A percentile compares a stretch with the other conserved stretches of the same genome.
phyloP scores from a whole-genome alignment of 768 basidiomycete species.

The Naganishia vishniacii region DNA sequence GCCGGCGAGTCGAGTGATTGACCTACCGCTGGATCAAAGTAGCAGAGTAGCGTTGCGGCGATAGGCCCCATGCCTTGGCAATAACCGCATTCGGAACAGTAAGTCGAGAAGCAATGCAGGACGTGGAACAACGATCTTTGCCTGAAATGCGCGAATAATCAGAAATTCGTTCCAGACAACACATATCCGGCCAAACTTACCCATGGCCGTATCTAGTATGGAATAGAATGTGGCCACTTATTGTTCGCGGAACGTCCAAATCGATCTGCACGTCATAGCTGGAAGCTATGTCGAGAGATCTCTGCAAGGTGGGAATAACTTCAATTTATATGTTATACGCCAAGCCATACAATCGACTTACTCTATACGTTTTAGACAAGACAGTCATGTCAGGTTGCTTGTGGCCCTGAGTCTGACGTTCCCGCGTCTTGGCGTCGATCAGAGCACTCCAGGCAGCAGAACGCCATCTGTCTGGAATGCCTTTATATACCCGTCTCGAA shows the following conservation, averaged over 20 bases:
- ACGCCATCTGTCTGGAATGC: slow-evolving; percentile 94
- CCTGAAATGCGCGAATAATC: slow-evolving; percentile 49
- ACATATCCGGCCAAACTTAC: slow-evolving; percentile 53
- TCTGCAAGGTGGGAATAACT: slow-evolving; percentile 44
- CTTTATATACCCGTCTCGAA: slow-evolving; percentile 78
- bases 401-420: slow-evolving; percentile 25
- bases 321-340: too few relatives aligned
- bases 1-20: background rate
- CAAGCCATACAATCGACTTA: too few relatives aligned
- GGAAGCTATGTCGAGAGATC: slow-evolving; percentile 70
- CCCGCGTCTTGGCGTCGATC: slow-evolving; percentile 52
- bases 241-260: slow-evolving; percentile 92
- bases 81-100: slow-evolving; percentile 83
- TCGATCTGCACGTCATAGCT: slow-evolving; percentile 94
- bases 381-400: slow-evolving; percentile 44
- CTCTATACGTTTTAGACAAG: slow-evolving; percentile 46
- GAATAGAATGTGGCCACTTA: slow-evolving; percentile 89
- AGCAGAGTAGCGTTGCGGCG: slow-evolving; percentile 86
- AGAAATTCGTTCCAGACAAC: background rate
- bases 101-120: slow-evolving; percentile 80
- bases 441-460: slow-evolving; percentile 84
- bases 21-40: slow-evolving; percentile 71
- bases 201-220: slow-evolving; percentile 92
- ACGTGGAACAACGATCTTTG: slow-evolving; percentile 95
- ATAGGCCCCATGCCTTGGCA: slow-evolving; percentile 99